These are phyloP conservation scores for Nicotiana noctiflora DNA, from an alignment of 257 asterid genomes.

Conservation along the genomic window DNA sequence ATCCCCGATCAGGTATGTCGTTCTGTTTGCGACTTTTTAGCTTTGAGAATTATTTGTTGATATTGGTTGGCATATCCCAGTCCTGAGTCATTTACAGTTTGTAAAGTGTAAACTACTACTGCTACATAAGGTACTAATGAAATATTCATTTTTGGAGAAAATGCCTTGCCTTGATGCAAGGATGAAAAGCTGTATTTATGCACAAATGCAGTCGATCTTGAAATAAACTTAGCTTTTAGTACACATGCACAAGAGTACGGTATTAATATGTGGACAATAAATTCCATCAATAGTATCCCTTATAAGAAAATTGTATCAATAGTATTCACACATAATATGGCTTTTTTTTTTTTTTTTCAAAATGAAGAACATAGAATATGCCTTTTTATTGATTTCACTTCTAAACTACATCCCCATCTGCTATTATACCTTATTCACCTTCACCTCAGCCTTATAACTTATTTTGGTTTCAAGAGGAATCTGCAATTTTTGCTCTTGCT, in stretches of 20 bases:
- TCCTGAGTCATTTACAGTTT: not conserved
- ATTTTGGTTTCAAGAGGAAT: too few species aligned
- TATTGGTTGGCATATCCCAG: not conserved
- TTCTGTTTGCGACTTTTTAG: not conserved
- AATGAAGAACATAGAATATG: not conserved
- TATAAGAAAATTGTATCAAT: not conserved
- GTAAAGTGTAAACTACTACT: not conserved
- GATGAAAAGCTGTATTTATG: too few species aligned
- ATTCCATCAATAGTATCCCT: not conserved
- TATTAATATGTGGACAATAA: not conserved
- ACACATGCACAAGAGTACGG: not conserved
- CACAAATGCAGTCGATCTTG: not conserved
- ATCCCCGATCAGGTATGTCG: slow-evolving; percentile 66
- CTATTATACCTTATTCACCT: not conserved
- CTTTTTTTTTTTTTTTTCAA: not conserved
- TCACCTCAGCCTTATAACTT: not conserved
- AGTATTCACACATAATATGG: not conserved
- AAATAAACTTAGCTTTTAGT: not conserved
- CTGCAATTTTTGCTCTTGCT: too few species aligned
- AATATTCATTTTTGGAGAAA: too few species aligned
- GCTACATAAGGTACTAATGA: not conserved
- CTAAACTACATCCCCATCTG: not conserved
- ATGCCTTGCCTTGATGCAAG: not conserved
- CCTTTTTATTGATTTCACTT: not conserved
- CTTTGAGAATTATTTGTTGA: not conserved